Conservation (phyloP, 2,329 filamentous ascomycete genomes). For the Zymoseptoria passerinii region DNA sequence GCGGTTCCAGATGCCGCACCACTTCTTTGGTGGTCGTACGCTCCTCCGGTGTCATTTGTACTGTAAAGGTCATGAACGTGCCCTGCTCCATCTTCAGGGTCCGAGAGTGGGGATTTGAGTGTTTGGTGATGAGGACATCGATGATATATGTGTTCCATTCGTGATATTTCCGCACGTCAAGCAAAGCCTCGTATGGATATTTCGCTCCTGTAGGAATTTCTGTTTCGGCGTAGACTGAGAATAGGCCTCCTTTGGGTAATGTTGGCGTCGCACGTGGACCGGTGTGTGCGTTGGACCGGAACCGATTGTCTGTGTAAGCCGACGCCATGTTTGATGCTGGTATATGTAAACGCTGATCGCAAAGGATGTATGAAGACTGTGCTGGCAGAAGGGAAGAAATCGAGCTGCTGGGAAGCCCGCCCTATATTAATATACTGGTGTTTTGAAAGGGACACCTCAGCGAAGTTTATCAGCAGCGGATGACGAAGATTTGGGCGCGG, state of each 20-base stretch:
- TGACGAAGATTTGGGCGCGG: neutral
- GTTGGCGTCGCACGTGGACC: conserved; percentile 23
- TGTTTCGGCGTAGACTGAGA: conserved; percentile 27
- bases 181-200: conserved; percentile 37
- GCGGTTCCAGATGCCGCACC: conserved; percentile 30
- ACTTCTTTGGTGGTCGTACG: conserved; percentile 24
- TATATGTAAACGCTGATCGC: neutral
- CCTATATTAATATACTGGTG: neutral
- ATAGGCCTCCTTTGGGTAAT: conserved; percentile 27
- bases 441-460: neutral
- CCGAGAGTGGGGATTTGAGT: conserved; percentile 24
- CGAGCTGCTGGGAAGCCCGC: neutral
- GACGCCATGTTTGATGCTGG: conserved; percentile 4
- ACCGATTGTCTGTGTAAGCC: conserved; percentile 19
- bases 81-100: conserved; percentile 28
- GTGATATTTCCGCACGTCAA: conserved; percentile 39
- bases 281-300: conserved; percentile 21
- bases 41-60: conserved; percentile 33
- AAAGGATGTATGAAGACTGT: neutral
- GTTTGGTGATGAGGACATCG: conserved; percentile 37
- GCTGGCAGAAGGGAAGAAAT: neutral
- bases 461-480: neutral
- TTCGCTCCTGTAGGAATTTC: conserved; percentile 35
- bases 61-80: conserved; percentile 38
- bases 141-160: conserved; percentile 43